Evolutionary conservation across 768 basidiomycete genomes (phyloP), one percentile per base, ranked within the genome.

Genomic region (Aureoboletus auriporus): DNA sequence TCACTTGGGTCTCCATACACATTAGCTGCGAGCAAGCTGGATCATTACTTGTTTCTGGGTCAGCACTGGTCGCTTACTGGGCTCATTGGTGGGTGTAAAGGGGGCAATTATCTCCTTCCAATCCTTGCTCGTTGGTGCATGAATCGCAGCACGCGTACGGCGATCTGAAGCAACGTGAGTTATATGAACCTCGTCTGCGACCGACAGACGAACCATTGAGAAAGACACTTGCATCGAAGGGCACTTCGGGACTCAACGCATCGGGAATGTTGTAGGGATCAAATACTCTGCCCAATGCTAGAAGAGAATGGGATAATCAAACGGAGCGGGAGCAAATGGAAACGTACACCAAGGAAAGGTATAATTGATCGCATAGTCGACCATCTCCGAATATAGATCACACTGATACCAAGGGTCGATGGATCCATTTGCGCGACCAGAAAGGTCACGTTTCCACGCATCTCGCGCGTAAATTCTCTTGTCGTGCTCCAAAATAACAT

Each of bases 321-420:
- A 45, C 27, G 16, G 16, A 49, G 30, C 20, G 36, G 27, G 20
- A 36, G 34, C 12, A 12, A 27, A 50, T 6, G 17, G 27, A 40
- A 23, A 50, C 74, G 26, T 62, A 78, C 71, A 59, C 76, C 76
- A 77, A 1, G 86, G 86, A 59, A 73, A 79, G 0, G 84, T 84
- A 60, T 75, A 86, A 58, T 87, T 88, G 50, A 80, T 42, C 7
- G 84, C 82, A 58, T 87, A 87, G 58, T 87, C 84, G 28, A 84
- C 55, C 65, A 82, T 76, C 67, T 82, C 79, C 42, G 76, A 72
- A 46, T 79, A 73, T 6, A 86, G 57, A 45, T 79, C 70, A 60
- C 86, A 88, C 5, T 76, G 74, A 51, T 83, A 83, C 76, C 72
- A 77, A 16, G 79, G 71, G 61, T 83, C 76, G 44, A 83, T 75